Evolutionary conservation across 2,329 filamentous ascomycete genomes (phyloP), one percentile per base, ranked within the genome.

Genomic region (Ilyonectria mors-panacis): DNA sequence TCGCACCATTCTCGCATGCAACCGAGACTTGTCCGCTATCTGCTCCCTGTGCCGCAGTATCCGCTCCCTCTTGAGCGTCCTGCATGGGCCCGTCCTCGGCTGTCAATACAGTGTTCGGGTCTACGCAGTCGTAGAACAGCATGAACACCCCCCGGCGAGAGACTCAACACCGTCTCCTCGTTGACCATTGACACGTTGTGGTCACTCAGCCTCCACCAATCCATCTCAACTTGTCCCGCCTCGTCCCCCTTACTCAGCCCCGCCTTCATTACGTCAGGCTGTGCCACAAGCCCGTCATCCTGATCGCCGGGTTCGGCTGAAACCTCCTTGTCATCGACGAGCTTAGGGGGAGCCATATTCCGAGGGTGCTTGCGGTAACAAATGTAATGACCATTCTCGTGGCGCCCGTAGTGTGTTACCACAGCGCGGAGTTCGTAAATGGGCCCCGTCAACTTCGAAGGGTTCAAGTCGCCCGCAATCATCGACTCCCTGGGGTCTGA

Each of bases 301-400:
- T 60, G 51, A 1, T 70, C 72, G 4, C 70, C 66, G 30, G 70
- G 70, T 30, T 72, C 74, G n/a, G 48, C 39, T 37, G 53, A 45
- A 8, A 53, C 12, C 6, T 60, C 56, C 8, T 50, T 48, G 13
- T 64, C 56, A n/a, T 66, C 59, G 3, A 57, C 44, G 4, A 13
- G 21, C 17, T 65, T 66, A 35, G 66, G 33, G 9, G 70, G 65
- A 6, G 66, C 58, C 15, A 45, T 72, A 35, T 70, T 65, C 10
- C 77, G 76, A 17, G 88, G 85, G 75, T 94, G 91, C 75, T 92
- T 93, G 58, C 94, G 88, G 79, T 96, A 97, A 78, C 94, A 97
- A 44, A 98, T 91, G 74, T 99, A 98, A 81, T 99, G 96, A 0
- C 96, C 96, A 74, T 97, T 97, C 69, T 98, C 94, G 78, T 98